Evolutionary conservation across 2,329 filamentous ascomycete genomes (phyloP).

Genomic region (Penicillium thymicola): DNA sequence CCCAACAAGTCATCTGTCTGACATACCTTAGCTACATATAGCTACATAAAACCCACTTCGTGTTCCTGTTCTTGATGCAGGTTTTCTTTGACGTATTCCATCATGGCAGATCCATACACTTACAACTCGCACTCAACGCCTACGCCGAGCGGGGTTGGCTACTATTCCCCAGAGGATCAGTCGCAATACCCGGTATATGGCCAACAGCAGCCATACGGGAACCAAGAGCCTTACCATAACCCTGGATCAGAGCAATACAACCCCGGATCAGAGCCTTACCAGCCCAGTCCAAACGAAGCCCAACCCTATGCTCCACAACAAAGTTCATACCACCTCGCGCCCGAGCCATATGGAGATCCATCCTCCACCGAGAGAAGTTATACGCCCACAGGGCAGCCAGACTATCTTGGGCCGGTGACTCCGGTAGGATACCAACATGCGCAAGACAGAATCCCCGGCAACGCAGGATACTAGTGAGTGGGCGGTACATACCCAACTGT

Average conservation of each 20-base stretch:
- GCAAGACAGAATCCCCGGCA: slow-evolving; percentile 14
- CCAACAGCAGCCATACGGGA: slow-evolving; percentile 26
- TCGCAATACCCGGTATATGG: slow-evolving; percentile 18
- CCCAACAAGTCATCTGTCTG: slow-evolving; percentile 13
- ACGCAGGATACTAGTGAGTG: slow-evolving; percentile 37
- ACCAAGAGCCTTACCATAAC: slow-evolving; percentile 15
- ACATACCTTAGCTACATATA: not conserved
- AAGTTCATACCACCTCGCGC: slow-evolving; percentile 24
- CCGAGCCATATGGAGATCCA: slow-evolving; percentile 29
- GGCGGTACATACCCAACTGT: not conserved
- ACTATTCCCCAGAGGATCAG: slow-evolving; percentile 27
- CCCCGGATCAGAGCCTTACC: slow-evolving; percentile 26
- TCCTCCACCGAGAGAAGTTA: slow-evolving; percentile 40
- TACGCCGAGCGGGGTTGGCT: slow-evolving; percentile 21
- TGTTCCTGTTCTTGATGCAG: not conserved
- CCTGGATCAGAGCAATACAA: slow-evolving; percentile 5
- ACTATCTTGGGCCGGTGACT: slow-evolving; percentile 34
- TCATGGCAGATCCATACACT: slow-evolving; percentile 54
- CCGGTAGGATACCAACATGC: slow-evolving; percentile 49
- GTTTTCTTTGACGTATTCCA: slow-evolving; percentile 6
- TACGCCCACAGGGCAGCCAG: slow-evolving; percentile 40
- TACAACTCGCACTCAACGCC: slow-evolving; percentile 28
- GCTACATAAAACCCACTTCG: not conserved
- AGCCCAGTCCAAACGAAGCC: slow-evolving; percentile 13
- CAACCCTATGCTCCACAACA: slow-evolving; percentile 31